Evolutionary conservation across 2,329 filamentous ascomycete genomes (phyloP), one percentile per base, ranked within the genome.

Genomic region (Diaporthe velutina): DNA sequence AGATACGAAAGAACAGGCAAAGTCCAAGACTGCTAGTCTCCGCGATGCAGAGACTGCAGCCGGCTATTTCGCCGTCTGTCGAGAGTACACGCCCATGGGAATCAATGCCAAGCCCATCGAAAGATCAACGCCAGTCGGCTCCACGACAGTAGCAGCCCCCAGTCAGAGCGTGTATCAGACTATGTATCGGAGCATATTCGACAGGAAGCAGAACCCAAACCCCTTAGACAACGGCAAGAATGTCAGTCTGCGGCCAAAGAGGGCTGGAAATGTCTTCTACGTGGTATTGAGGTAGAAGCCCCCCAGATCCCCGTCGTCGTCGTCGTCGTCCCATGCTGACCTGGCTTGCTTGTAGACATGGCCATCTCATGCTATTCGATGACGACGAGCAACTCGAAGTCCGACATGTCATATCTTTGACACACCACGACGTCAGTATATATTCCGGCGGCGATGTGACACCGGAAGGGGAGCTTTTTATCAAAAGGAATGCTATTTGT

Each of bases 131-230:
- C 95, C 95, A 8, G 90, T 94, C 17, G 95, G 95, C 25, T 92
- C 93, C 73, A 84, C 90, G 70, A 93, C 94, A 22, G 92, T 97
- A 58, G 91, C 93, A 45, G 88, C 93, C 55, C 93, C 95, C 73
- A 98, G 95, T 80, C 95, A 94, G 73, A 98, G 96, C 82, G 96
- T 99, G 50, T 98, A 98, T 84, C 97, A 98, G 88, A 94, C 94
- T 83, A 98, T 99, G 95, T 99, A 99, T 85, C 89, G 95, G 82
- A 98, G 94, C 83, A 93, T 99, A 76, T 98, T 99, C 82, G 95
- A 98, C 79, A 91, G 96, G 80, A 96, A 93, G 80, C 88, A 85
- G 48, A 78, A 80, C 12, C 78, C 85, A 2, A 83, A 84, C 1
- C 86, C 88, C 2, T 78, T 90, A 73, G 89, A 90, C 61, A 84